phyloP scores from a whole-genome alignment of 768 basidiomycete species.

The Rossbeevera mucosa region DNA sequence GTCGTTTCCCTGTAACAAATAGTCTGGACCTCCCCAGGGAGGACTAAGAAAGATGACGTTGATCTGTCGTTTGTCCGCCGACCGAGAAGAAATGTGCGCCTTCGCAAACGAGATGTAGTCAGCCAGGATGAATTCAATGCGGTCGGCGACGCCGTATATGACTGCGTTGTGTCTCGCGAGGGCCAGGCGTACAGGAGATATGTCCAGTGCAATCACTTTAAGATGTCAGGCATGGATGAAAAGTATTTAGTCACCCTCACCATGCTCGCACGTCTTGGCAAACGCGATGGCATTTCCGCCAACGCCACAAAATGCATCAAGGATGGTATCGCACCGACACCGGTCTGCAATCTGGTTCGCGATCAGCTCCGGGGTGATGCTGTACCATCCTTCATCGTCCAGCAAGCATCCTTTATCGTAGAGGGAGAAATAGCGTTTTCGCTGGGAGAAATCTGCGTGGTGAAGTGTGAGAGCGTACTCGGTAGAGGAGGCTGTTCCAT shows the following conservation, averaged over 20 bases:
- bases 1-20: slow-evolving; percentile 36
- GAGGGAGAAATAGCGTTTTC: slow-evolving; percentile 74
- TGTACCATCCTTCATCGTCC: slow-evolving; percentile 98
- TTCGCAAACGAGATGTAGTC: slow-evolving; percentile 83
- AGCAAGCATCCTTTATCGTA: slow-evolving; percentile 81
- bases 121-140: slow-evolving; percentile 88
- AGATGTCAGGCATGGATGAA: background rate
- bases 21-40: slow-evolving; percentile 90
- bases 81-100: slow-evolving; percentile 36
- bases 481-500: background rate
- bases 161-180: slow-evolving; percentile 91
- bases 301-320: slow-evolving; percentile 97
- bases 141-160: slow-evolving; percentile 90
- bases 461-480: background rate
- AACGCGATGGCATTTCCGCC: slow-evolving; percentile 98
- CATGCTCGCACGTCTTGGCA: slow-evolving; percentile 91
- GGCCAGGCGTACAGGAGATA: slow-evolving; percentile 75
- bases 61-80: slow-evolving; percentile 46
- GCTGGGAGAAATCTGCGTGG: slow-evolving; percentile 78
- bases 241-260: slow-evolving; percentile 40
- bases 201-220: slow-evolving; percentile 93
- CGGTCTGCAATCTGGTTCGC: slow-evolving; percentile 90
- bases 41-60: slow-evolving; percentile 93
- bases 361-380: slow-evolving; percentile 91
- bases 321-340: slow-evolving; percentile 76